Conservation (phyloP, 352 stramenopile genomes). For the Globisporangium polare region DNA sequence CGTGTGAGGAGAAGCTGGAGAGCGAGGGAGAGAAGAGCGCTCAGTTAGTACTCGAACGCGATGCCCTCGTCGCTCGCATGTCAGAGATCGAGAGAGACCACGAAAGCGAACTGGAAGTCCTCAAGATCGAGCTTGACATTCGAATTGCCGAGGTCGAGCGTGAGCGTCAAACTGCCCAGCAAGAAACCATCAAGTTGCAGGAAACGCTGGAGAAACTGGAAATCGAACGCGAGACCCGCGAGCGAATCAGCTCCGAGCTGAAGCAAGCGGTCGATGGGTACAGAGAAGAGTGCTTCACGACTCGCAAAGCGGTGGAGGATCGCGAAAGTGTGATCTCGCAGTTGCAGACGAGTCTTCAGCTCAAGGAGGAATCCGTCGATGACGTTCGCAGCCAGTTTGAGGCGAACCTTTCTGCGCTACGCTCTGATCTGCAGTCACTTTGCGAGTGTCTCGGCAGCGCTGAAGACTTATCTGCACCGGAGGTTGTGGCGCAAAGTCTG, state of each 20-base stretch:
- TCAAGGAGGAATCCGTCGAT: conserved; percentile 11
- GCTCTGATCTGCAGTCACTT: conserved; percentile 6
- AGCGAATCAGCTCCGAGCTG: conserved; percentile 11
- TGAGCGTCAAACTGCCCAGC: neutral
- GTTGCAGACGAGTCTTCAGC: conserved; percentile 20
- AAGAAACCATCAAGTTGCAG: conserved; percentile 10
- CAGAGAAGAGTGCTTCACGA: neutral
- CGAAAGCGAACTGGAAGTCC: conserved; percentile 1
- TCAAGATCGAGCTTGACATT: neutral
- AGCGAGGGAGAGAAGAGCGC: conserved; percentile 1
- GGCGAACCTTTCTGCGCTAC: neutral
- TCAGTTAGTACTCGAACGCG: conserved; percentile 1
- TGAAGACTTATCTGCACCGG: neutral
- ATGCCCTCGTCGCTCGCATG: conserved; percentile 3
- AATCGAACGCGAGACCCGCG: neutral
- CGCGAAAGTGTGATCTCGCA: conserved; percentile 6
- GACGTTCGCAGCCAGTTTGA: conserved; percentile 6
- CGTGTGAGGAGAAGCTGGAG: conserved; percentile 4
- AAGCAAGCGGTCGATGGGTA: conserved; percentile 11
- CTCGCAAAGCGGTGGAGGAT: neutral
- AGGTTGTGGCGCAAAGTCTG: neutral
- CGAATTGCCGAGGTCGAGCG: conserved; percentile 4
- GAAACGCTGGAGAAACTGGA: neutral
- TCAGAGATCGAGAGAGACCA: conserved; percentile 1
- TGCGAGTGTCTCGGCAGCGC: neutral